Evolutionary conservation across 208 protist genomes (phyloP).

Genomic region (Trypanosomatidae sp.): DNA sequence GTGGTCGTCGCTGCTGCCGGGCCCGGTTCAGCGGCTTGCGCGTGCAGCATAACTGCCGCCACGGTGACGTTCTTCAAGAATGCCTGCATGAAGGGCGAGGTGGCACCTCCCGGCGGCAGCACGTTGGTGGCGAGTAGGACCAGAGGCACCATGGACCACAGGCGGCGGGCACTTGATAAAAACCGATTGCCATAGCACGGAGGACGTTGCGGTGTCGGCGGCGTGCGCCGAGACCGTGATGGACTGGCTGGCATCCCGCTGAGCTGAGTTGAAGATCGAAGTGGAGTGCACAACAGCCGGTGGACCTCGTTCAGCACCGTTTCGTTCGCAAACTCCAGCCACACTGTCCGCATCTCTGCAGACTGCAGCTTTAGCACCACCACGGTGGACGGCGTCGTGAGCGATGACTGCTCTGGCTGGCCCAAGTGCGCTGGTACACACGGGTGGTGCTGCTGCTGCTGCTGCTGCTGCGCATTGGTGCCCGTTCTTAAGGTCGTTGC

Average conservation of each 20-base stretch:
- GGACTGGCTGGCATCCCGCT: background rate
- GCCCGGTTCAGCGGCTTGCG: background rate
- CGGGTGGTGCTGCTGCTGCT: background rate
- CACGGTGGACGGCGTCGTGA: background rate
- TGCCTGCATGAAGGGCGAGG: conserved; percentile 34
- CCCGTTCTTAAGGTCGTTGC: background rate
- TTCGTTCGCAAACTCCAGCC: conserved; percentile 32
- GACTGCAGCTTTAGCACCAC: conserved; percentile 28
- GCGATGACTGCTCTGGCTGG: background rate
- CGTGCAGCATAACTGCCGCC: conserved; percentile 25
- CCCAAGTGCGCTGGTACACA: background rate
- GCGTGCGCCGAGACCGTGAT: background rate
- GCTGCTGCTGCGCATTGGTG: background rate
- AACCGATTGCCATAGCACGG: conserved; percentile 39
- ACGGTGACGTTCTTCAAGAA: conserved; percentile 45
- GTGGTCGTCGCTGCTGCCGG: background rate
- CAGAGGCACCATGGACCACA: conserved; percentile 43
- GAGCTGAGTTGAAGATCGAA: conserved; percentile 5
- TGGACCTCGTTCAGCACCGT: conserved; percentile 22
- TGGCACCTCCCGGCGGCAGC: conserved; percentile 22
- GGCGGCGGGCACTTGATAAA: conserved; percentile 43
- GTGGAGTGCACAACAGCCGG: conserved; percentile 17
- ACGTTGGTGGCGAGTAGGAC: conserved; percentile 37
- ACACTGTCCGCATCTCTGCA: conserved; percentile 26
- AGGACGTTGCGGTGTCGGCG: background rate